Evolutionary conservation across 768 basidiomycete species (phyloP).

Genomic region (Termitomyces sp.): DNA sequence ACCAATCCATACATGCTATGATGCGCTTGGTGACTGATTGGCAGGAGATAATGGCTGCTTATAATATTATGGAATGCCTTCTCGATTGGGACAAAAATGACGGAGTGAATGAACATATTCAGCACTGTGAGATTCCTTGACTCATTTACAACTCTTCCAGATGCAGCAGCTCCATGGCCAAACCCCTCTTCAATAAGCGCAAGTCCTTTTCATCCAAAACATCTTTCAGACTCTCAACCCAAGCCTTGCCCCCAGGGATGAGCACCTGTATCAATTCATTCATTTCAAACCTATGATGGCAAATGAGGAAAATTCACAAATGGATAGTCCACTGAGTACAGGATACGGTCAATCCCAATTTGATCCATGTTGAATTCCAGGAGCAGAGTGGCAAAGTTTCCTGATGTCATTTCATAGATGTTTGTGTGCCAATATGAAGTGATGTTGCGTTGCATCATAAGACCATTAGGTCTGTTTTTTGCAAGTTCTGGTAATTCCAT

Average conservation of each 20-base stretch:
- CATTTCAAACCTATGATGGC: not conserved
- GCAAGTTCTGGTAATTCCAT: conserved; percentile 22
- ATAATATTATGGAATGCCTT: no score
- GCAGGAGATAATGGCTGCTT: no score
- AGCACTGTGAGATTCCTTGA: not conserved
- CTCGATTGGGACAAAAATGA: not conserved
- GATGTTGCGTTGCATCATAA: conserved; percentile 31
- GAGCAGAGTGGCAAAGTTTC: conserved; percentile 33
- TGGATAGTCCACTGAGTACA: conserved; percentile 36
- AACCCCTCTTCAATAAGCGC: conserved; percentile 19
- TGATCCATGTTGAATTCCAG: conserved; percentile 32
- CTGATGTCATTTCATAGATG: conserved; percentile 33
- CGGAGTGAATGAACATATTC: not conserved
- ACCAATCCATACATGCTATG: not conserved
- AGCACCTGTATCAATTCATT: conserved; percentile 9
- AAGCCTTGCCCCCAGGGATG: conserved; percentile 16
- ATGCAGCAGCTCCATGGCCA: conserved; percentile 23
- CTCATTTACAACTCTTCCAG: conserved; percentile 16
- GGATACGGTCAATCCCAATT: conserved; percentile 33
- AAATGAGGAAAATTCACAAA: conserved; percentile 18
- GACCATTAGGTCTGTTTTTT: conserved; percentile 20
- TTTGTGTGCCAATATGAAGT: conserved; percentile 33
- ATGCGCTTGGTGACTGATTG: not conserved
- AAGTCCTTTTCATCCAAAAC: conserved; percentile 17
- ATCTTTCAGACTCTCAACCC: conserved; percentile 18